A percentile compares a stretch with the other conserved stretches of the same genome.
Evolutionary conservation across 2,329 filamentous ascomycete genomes (phyloP).

Genomic region (Pseudocercospora eumusae): DNA sequence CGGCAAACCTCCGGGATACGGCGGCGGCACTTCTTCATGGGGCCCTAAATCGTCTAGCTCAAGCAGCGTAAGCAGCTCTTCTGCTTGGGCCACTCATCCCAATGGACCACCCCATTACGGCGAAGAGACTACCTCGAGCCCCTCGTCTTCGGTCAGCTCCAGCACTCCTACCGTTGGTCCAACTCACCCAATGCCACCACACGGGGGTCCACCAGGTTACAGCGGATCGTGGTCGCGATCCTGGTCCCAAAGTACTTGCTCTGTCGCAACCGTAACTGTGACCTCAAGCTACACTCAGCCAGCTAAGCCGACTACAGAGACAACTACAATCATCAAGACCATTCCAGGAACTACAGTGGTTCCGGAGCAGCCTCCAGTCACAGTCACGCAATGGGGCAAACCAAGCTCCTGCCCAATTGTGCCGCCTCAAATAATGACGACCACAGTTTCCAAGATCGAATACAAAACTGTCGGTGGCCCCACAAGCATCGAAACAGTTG

Average conservation of each 20-base stretch:
- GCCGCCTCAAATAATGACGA: background rate
- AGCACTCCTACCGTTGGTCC: background rate
- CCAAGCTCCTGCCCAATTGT: constrained; percentile 1
- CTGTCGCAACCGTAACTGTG: background rate
- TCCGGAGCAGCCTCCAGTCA: background rate
- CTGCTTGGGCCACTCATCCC: background rate
- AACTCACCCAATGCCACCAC: background rate
- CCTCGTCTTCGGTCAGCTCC: background rate
- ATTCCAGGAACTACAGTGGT: background rate
- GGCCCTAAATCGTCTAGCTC: background rate
- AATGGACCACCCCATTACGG: constrained; percentile 9
- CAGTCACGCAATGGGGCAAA: constrained; percentile 9
- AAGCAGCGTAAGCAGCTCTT: background rate
- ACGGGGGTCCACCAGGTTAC: background rate
- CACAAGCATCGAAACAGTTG: constrained; percentile 13
- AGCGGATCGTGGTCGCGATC: background rate
- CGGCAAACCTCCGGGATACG: constrained; percentile 8
- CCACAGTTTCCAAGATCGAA: constrained; percentile 1
- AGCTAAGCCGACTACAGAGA: background rate
- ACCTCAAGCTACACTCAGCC: constrained; percentile 4
- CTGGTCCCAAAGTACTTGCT: constrained; percentile 5
- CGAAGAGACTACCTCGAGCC: background rate
- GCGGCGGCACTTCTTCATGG: constrained; percentile 3
- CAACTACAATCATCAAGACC: background rate
- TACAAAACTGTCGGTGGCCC: constrained; percentile 9